Evolutionary conservation across 345 rosid genomes (phyloP).

Genomic region (Arabis hirsuta): DNA sequence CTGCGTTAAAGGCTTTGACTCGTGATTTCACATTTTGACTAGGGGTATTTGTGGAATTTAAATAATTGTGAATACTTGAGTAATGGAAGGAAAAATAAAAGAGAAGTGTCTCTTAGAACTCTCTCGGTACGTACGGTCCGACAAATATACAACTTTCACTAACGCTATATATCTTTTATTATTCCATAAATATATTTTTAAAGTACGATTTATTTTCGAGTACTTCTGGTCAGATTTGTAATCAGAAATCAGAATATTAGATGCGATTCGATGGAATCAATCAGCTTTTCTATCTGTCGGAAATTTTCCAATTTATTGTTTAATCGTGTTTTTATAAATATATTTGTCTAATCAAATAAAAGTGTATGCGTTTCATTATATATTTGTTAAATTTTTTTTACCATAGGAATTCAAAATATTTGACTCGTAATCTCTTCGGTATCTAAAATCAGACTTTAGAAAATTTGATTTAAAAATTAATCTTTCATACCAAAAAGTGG

Average conservation of each 20-base stretch:
- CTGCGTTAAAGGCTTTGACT: constrained; percentile 38
- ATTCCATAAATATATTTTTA: background rate
- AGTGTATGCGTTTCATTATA: background rate
- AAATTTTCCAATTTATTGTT: background rate
- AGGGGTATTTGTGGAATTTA: constrained; percentile 30
- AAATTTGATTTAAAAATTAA: no score
- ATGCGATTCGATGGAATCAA: constrained; percentile 37
- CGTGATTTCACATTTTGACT: constrained; percentile 26
- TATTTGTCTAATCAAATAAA: background rate
- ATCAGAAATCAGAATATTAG: constrained; percentile 41
- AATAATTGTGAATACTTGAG: background rate
- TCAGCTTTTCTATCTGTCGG: constrained; percentile 34
- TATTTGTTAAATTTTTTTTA: no score
- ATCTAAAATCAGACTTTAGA: no score
- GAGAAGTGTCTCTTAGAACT: constrained; percentile 30
- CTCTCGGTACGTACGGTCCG: constrained; percentile 41
- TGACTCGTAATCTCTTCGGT: no score
- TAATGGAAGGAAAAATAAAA: background rate
- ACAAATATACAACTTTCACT: constrained; percentile 28
- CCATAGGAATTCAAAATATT: no score
- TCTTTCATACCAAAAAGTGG: no score
- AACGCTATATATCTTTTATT: constrained; percentile 29
- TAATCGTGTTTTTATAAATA: background rate
- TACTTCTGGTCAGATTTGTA: constrained; percentile 35
- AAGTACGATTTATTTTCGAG: constrained; percentile 8